These are phyloP conservation scores for Pyricularia pennisetigena DNA, from an alignment of 2,329 filamentous ascomycete genomes.

Conservation along the genomic window DNA sequence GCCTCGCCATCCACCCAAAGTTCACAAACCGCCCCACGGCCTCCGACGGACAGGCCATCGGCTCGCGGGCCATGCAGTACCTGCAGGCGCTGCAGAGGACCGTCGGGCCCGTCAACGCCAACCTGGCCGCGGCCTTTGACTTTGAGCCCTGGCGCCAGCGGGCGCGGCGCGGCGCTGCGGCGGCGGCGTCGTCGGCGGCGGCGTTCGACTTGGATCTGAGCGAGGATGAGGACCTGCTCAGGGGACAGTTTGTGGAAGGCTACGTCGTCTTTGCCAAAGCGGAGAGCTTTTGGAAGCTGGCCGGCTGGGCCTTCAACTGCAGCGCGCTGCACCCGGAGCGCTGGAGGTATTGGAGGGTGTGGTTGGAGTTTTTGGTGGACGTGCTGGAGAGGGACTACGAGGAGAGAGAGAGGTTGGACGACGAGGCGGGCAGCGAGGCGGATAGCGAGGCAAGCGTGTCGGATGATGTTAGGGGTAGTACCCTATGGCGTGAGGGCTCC, in stretches of 20 bases:
- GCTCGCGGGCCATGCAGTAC: slow-evolving; percentile 59
- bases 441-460: slow-evolving; percentile 1
- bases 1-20: slow-evolving; percentile 70
- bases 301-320: slow-evolving; percentile 93
- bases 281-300: slow-evolving; percentile 78
- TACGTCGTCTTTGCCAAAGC: slow-evolving; percentile 65
- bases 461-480: slow-evolving; percentile 9
- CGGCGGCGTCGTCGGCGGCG: neutral
- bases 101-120: slow-evolving; percentile 61
- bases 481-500: slow-evolving; percentile 24
- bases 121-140: slow-evolving; percentile 60
- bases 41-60: slow-evolving; percentile 48
- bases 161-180: neutral
- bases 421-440: slow-evolving; percentile 14
- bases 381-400: slow-evolving; percentile 63
- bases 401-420: slow-evolving; percentile 42
- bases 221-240: slow-evolving; percentile 41
- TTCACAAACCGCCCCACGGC: slow-evolving; percentile 65
- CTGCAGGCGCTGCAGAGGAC: slow-evolving; percentile 56
- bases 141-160: slow-evolving; percentile 34
- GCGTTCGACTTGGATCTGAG: slow-evolving; percentile 10
- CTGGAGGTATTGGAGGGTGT: slow-evolving; percentile 74
- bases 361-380: slow-evolving; percentile 72
- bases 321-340: slow-evolving; percentile 60
- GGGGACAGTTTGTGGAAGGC: slow-evolving; percentile 49